Evolutionary conservation across 2,329 filamentous ascomycete species (phyloP).

Genomic region (Colletotrichum graminicola): DNA sequence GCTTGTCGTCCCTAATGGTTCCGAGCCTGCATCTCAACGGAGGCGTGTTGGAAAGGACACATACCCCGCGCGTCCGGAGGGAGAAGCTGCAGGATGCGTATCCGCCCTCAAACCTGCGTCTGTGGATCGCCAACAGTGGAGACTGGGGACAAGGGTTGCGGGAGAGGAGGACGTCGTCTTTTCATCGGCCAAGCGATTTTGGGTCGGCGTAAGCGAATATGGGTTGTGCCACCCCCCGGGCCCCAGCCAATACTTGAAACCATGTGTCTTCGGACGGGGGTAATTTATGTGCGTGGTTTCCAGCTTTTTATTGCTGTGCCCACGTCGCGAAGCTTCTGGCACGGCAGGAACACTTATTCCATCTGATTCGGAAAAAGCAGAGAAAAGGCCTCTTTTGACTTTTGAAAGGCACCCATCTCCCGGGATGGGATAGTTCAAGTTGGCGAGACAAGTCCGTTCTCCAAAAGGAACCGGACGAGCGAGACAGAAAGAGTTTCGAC

Average conservation of each 20-base stretch:
- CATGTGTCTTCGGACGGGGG: not conserved
- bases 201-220: slow-evolving; percentile 15
- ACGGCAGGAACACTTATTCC: slow-evolving; percentile 16
- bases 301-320: slow-evolving; percentile 4
- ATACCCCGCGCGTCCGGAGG: not conserved
- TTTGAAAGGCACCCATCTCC: slow-evolving; percentile 20
- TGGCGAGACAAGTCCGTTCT: slow-evolving; percentile 31
- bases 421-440: slow-evolving; percentile 18
- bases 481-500: not conserved
- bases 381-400: slow-evolving; percentile 11
- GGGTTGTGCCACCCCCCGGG: slow-evolving; percentile 1
- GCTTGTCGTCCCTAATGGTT: slow-evolving; percentile 21
- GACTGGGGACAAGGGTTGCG: slow-evolving; percentile 16
- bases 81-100: not conserved
- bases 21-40: slow-evolving; percentile 31
- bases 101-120: not conserved
- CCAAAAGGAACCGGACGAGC: slow-evolving; percentile 8
- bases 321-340: not conserved
- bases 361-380: not conserved
- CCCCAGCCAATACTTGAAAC: not conserved
- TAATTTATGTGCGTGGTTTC: slow-evolving; percentile 18
- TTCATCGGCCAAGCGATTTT: slow-evolving; percentile 1
- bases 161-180: slow-evolving; percentile 6
- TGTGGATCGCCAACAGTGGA: slow-evolving; percentile 16
- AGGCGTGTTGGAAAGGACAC: not conserved